Base-by-base conservation (phyloP, 371 early-diverging fungal genomes). In the Fennellomyces sp. region DNA sequence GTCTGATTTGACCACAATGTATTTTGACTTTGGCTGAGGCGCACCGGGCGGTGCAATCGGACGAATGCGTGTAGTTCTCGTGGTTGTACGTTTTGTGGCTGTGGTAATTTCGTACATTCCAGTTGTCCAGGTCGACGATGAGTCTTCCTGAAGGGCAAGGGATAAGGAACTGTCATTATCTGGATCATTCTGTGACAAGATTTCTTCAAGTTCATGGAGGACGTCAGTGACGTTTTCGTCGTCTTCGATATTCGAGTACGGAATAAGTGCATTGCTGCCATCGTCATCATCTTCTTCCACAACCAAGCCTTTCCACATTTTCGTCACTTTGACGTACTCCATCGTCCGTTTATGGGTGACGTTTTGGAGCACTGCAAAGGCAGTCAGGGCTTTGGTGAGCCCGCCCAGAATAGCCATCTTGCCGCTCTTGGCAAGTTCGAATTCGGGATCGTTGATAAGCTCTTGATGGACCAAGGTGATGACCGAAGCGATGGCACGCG, bases 291-390 rank as follows among this genome's bases (percentile, higher is more conserved):
- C 66, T 23, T 81, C 77, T 52, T 79, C 78, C 3, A 76, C 58
- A 3, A 83, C 84, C 2, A 82, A 58, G 3, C 86, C 86, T 42
- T 86, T 73, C 78, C 84, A 86, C 2, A 86, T 31, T 0, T 76
- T 63, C 19, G 72, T 78, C n/a, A 75, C 64, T 17, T 76, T 65
- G 60, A 86, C 63, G 31, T 76, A 64, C 27, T 80, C 72, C 66
- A 81, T 63, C 11, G 76, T 81, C 33, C 86, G 83, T 8, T 83
- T 75, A 52, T 85, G 84, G 5, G 91, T 94, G 13, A 92, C 87
- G 31, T 87, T 85, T 65, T 95, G 96, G 2, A 95, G 78, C 36
- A 92, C 89, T 7, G 90, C 90, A 78, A 90, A 95, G 2, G 94
- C 92, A 3, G 89, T 88, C 42, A 95, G 55, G 13, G 92, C 91